Percentiles rank a stretch among this genome's conserved stretches.
Evolutionary conservation across 2,329 filamentous ascomycete genomes (phyloP).

Genomic region (Colletotrichum liriopes): DNA sequence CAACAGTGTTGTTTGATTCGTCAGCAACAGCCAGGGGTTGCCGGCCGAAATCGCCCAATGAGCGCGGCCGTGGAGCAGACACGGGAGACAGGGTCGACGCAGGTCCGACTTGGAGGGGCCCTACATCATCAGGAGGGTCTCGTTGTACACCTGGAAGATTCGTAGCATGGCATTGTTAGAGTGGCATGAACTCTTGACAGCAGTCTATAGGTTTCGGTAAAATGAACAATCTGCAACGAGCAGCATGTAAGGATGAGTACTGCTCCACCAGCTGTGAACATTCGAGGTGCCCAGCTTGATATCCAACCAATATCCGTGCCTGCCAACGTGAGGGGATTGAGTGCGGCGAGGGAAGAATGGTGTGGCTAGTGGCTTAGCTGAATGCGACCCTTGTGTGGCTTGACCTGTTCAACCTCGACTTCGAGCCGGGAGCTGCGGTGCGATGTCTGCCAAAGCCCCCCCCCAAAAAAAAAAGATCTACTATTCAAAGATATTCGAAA

Average conservation of each 20-base stretch:
- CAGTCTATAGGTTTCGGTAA: no score
- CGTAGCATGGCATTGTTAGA: background rate
- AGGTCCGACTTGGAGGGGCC: constrained; percentile 6
- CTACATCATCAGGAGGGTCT: background rate
- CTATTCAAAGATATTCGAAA: no score
- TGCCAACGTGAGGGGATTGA: background rate
- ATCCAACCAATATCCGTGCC: background rate
- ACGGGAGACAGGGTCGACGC: background rate
- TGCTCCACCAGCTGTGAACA: background rate
- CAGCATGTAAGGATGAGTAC: background rate
- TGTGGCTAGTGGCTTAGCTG: background rate
- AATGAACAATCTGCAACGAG: no score
- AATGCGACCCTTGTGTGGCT: background rate
- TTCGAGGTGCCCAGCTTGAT: background rate
- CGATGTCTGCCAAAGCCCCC: background rate
- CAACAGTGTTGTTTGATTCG: constrained; percentile 34
- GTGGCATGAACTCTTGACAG: no score
- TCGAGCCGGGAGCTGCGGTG: background rate
- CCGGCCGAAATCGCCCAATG: constrained; percentile 13
- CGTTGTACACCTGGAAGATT: no score
- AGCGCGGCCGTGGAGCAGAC: background rate
- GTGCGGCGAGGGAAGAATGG: background rate
- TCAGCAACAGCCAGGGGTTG: background rate
- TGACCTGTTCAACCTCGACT: no score
- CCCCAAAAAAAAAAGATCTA: background rate